A percentile compares a stretch with the other conserved stretches of the same genome.
Evolutionary conservation across 2,329 filamentous ascomycete genomes (phyloP).

Genomic region (Graphiopsis chlorocephala): DNA sequence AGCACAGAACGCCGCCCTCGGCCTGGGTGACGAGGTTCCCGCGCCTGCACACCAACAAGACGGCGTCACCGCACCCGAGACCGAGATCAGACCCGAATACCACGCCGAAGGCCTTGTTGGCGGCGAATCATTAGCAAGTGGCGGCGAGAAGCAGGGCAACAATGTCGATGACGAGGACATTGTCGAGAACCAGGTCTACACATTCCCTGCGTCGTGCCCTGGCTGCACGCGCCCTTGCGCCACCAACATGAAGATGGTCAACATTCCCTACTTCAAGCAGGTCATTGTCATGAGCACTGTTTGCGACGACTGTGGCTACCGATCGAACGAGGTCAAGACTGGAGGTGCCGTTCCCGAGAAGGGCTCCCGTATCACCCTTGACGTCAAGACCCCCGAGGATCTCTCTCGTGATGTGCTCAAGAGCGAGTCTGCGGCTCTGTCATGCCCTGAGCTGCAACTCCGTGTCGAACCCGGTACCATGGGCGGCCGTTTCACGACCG

Average conservation of each 20-base stretch:
- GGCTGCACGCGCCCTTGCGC: constrained; percentile 82
- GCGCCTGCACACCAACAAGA: constrained; percentile 25
- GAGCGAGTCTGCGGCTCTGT: constrained; percentile 84
- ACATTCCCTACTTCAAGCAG: constrained; percentile 97
- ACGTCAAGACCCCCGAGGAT: constrained; percentile 67
- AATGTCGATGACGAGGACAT: constrained; percentile 62
- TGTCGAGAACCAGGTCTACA: constrained; percentile 87
- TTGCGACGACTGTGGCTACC: constrained; percentile 84
- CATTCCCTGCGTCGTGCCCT: constrained; percentile 86
- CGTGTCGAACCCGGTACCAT: constrained; percentile 90
- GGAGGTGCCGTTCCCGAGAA: constrained; percentile 86
- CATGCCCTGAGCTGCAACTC: constrained; percentile 82
- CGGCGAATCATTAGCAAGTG: constrained; percentile 15
- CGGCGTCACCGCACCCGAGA: constrained; percentile 49
- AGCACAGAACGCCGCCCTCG: constrained; percentile 83
- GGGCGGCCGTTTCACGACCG: constrained; percentile 92
- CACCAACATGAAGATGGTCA: constrained; percentile 98
- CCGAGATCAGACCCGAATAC: constrained; percentile 55
- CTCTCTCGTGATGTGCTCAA: constrained; percentile 92
- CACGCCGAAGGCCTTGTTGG: constrained; percentile 44
- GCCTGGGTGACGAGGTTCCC: constrained; percentile 58
- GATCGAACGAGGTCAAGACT: constrained; percentile 96
- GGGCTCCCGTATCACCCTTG: constrained; percentile 78
- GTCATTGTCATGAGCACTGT: constrained; percentile 94
- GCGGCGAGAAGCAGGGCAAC: constrained; percentile 29